Evolutionary conservation across 140 eudicot species (phyloP).

Genomic region (Stevia rebaudiana): DNA sequence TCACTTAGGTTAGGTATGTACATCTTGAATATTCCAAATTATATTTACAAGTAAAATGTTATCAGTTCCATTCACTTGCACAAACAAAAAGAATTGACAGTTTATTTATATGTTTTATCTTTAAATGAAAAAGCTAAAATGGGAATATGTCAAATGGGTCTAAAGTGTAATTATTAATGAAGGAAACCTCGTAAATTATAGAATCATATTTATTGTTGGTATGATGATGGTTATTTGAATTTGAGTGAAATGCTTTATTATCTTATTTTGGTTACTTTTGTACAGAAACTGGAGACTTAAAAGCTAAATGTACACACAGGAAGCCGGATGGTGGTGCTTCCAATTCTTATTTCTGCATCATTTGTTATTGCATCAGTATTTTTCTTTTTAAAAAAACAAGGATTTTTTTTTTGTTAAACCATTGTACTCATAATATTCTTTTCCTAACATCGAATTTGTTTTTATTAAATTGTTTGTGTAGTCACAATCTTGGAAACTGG

Average conservation of each 20-base stretch:
- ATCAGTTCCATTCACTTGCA: not conserved
- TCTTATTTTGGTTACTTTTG: not conserved
- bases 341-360: constrained; percentile 29
- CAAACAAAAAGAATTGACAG: constrained; percentile 3
- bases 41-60: not conserved
- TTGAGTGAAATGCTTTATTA: not conserved
- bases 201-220: too few relatives aligned
- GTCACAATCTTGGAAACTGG: not conserved
- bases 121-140: too few relatives aligned
- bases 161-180: too few relatives aligned
- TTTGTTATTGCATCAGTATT: constrained; percentile 26
- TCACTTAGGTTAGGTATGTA: constrained; percentile 26
- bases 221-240: too few relatives aligned
- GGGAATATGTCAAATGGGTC: too few relatives aligned
- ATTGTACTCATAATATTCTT: constrained; percentile 18
- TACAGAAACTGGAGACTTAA: constrained; percentile 23
- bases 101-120: too few relatives aligned
- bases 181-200: too few relatives aligned
- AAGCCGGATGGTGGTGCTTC: constrained; percentile 17
- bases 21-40: not conserved
- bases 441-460: constrained; percentile 19
- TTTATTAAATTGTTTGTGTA: constrained; percentile 10
- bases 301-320: constrained; percentile 24
- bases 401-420: constrained; percentile 9
- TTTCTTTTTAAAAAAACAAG: constrained; percentile 20